Conservation (phyloP, 192 early-diverging fungal genomes). For the Umbelopsis isabellina region DNA sequence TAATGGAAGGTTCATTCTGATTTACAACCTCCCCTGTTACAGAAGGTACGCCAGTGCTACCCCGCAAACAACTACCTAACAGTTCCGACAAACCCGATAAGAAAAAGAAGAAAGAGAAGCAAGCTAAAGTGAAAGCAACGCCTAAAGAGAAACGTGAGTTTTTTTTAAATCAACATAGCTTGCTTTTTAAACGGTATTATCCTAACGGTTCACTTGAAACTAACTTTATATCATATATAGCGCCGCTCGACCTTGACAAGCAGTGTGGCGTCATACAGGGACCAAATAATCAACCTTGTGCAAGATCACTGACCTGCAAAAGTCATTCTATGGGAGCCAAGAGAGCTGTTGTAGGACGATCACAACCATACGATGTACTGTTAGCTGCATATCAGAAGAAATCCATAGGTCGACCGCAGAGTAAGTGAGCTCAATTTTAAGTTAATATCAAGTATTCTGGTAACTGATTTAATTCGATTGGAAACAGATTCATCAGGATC, state of each 20-base stretch:
- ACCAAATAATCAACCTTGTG: conserved; percentile 67
- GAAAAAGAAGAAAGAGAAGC: conserved; percentile 58
- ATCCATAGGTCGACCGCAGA: conserved; percentile 59
- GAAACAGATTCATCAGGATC: not conserved
- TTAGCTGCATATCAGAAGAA: conserved; percentile 79
- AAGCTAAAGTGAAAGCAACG: conserved; percentile 51
- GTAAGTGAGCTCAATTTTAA: conserved; percentile 46
- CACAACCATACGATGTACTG: conserved; percentile 80
- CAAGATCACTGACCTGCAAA: conserved; percentile 93
- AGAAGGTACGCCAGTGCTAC: conserved; percentile 19
- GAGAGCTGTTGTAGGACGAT: conserved; percentile 81
- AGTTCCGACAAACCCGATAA: conserved; percentile 19
- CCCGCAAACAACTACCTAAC: conserved; percentile 17
- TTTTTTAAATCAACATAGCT: not conserved
- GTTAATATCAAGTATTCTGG: not conserved
- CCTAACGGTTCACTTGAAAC: not conserved
- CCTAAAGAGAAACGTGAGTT: conserved; percentile 52
- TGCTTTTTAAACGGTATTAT: not conserved
- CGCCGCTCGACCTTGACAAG: conserved; percentile 86
- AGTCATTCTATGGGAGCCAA: conserved; percentile 91
- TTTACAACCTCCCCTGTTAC: not conserved
- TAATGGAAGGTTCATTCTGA: not conserved
- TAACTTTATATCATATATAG: conserved; percentile 20
- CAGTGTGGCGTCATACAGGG: conserved; percentile 83
- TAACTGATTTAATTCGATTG: not conserved